A percentile compares a stretch with the other conserved stretches of the same genome.
Evolutionary conservation across 768 basidiomycete species (phyloP).

Genomic region (Pleurotus pulmonarius): DNA sequence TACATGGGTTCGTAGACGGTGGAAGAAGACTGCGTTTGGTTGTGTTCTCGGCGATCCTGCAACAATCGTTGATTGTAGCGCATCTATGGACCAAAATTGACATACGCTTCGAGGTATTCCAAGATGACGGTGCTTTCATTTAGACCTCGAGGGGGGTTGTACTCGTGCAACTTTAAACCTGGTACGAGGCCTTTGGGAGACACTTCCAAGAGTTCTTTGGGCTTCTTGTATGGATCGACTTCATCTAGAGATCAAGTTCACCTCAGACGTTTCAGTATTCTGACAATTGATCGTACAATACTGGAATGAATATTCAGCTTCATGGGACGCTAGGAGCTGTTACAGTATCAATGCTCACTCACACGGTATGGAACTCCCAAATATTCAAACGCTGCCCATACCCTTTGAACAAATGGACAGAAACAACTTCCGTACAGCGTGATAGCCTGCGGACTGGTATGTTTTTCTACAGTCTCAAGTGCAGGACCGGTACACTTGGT

Average conservation of each 20-base stretch:
- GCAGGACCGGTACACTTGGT: conserved; percentile 44
- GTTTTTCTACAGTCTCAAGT: conserved; percentile 50
- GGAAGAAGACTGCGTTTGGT: conserved; percentile 55
- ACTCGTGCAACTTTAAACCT: conserved; percentile 50
- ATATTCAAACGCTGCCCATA: conserved; percentile 72
- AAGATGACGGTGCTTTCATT: conserved; percentile 82
- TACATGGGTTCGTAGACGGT: conserved; percentile 55
- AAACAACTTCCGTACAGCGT: conserved; percentile 72
- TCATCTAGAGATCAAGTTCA: conserved; percentile 44
- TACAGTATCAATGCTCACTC: conserved; percentile 8
- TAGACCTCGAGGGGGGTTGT: conserved; percentile 53
- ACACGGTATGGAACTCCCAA: conserved; percentile 72
- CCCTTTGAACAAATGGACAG: conserved; percentile 81
- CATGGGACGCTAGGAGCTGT: too few relatives aligned
- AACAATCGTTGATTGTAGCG: not conserved
- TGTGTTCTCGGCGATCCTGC: conserved; percentile 46
- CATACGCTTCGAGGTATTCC: conserved; percentile 76
- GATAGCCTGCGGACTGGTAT: conserved; percentile 45
- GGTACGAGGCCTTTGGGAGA: conserved; percentile 85
- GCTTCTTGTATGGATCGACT: conserved; percentile 82
- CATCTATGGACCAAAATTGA: not conserved
- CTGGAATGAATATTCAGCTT: conserved; percentile 14
- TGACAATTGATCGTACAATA: conserved; percentile 26
- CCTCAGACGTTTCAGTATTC: too few relatives aligned
- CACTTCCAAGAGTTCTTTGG: conserved; percentile 70